These are phyloP conservation scores for Trichoderma pleuroti DNA, from an alignment of 2,329 filamentous ascomycete genomes.

Conservation along the genomic window DNA sequence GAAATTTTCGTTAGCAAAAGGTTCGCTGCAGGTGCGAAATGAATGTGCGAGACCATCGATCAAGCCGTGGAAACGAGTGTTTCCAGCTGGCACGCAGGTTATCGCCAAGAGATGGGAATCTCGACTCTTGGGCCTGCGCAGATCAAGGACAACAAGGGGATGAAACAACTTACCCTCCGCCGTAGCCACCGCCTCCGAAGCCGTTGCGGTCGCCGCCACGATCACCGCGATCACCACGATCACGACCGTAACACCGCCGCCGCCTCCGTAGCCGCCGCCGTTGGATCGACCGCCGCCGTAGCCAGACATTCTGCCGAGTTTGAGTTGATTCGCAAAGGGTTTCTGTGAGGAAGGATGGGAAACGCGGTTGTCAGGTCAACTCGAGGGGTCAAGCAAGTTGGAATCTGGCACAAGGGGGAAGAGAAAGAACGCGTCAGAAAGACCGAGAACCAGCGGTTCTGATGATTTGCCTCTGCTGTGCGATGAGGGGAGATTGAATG, in stretches of 20 bases:
- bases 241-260: conserved; percentile 39
- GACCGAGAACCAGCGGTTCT: not conserved
- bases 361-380: conserved; percentile 16
- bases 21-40: not conserved
- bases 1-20: conserved; percentile 34
- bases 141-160: not conserved
- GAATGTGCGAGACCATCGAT: not conserved
- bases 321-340: conserved; percentile 14
- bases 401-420: not conserved
- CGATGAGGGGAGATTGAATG: conserved; percentile 25
- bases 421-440: conserved; percentile 14
- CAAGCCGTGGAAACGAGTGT: not conserved
- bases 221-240: conserved; percentile 43
- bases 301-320: conserved; percentile 44
- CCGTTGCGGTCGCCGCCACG: conserved; percentile 46
- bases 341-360: not conserved
- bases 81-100: not conserved
- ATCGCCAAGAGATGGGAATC: not conserved
- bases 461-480: conserved; percentile 12
- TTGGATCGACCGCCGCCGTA: conserved; percentile 36
- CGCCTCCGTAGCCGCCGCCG: conserved; percentile 32
- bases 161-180: conserved; percentile 36
- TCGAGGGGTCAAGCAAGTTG: not conserved
- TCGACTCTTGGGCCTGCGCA: not conserved
- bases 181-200: conserved; percentile 35